These are phyloP conservation scores for Malbranchea zuffiana DNA, from an alignment of 2,329 filamentous ascomycete species.

Conservation along the genomic window DNA sequence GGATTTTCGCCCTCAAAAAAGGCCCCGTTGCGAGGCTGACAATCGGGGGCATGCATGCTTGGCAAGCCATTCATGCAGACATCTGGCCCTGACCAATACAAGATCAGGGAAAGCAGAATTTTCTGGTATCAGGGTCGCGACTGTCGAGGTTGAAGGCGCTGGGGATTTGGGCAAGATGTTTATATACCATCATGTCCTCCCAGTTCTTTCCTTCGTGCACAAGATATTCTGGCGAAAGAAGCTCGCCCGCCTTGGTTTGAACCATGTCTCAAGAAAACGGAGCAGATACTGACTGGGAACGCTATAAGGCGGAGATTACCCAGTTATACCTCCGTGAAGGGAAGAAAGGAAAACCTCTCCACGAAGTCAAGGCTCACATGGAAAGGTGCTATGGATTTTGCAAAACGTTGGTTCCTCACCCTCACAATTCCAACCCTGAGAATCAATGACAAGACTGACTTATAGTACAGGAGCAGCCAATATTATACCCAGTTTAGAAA, in stretches of 20 bases:
- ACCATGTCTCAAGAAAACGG: no score
- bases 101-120: background rate
- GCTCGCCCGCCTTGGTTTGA: background rate
- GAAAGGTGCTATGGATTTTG: slow-evolving; percentile 1
- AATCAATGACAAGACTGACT: background rate
- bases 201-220: background rate
- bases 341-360: background rate
- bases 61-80: background rate
- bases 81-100: background rate
- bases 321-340: background rate
- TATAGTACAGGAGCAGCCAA: slow-evolving; percentile 2
- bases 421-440: background rate
- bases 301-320: background rate
- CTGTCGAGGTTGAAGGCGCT: background rate
- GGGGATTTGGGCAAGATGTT: background rate
- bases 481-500: slow-evolving; percentile 4
- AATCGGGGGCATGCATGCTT: background rate
- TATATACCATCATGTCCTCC: background rate
- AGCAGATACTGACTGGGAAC: slow-evolving; percentile 1
- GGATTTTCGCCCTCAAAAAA: background rate
- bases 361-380: slow-evolving; percentile 4
- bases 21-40: background rate
- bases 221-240: background rate
- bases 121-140: no score
- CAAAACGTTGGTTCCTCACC: slow-evolving; percentile 4